Evolutionary conservation across 2,329 filamentous ascomycete species (phyloP), one percentile per base, ranked within the genome.

Genomic region (Sordariomycetes sp.): DNA sequence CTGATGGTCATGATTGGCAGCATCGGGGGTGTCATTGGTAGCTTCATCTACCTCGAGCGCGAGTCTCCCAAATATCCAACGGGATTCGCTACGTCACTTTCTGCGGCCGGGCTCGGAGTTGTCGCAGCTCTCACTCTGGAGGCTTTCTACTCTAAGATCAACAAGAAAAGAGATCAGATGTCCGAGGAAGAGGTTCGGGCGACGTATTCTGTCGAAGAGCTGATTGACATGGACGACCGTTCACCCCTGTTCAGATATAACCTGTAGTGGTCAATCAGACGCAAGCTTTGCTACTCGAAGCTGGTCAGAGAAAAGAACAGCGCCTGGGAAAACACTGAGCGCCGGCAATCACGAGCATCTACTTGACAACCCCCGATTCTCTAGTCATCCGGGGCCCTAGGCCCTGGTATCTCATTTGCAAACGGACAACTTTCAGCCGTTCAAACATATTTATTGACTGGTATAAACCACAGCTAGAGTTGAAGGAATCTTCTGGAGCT

Each of bases 1-100:
- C 55, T 57, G 20, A 39, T 30, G 27, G 15, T 30, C 16, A 16
- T 16, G 15, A 30, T 30, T 30, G 27, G 27, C 9, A 30, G 15
- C 15, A 10, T 30, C 9, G 27, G 27, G 9, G 27, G 27, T 30
- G 15, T 30, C 27, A 30, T 30, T 30, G 27, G 27, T 10, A 11
- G 10, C 27, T 30, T 10, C 27, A 30, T 30, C 10, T 30, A 10
- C 27, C 27, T 30, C 27, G 27, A 30, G 10, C 10, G 15, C 9
- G 27, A 30, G 15, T 11, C 10, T 10, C 27, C 27, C 27, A 30
- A 30, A 15, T 30, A 30, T 16, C 27, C 27, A 10, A 30, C 27
- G 10, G 27, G 27, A 8, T 30, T 10, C 15, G 27, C 9, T 10
- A 11, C 15, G 9, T 30, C 27, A 9, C 15, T 30, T 10, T 9